Evolutionary conservation across 148 eudicot species (phyloP), one percentile per base, ranked within the genome.

Genomic region (Nepenthes mirabilis): DNA sequence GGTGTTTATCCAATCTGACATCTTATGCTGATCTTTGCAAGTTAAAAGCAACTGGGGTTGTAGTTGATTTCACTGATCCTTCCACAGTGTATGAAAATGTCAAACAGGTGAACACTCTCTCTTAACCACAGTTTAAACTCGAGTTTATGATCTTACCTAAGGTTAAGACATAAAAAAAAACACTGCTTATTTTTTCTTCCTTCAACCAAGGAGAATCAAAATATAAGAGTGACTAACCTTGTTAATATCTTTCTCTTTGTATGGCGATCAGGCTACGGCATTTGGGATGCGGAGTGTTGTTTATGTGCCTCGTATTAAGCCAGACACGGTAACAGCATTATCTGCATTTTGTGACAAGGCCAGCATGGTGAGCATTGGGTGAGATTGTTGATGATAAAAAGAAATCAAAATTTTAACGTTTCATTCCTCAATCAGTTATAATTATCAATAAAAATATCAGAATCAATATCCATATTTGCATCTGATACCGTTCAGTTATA

Each of bases 311-410:
- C 77, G 80, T 14, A 78, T 91, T 52, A 77, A 79, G 55, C 70
- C 64, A 9, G 96, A 91, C 3, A 91, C 94, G 5, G 83, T 88
- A 34, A 64, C 85, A 52, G 95, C 88, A 56, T 74, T 88, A 71
- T 85, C 94, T 51, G 81, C 76, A 60, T 88, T 91, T 63, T 88
- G 98, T 62, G 96, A 91, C 55, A 91, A 91, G 74, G 98, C 98
- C 74, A 91, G 90, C 88, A 87, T 70, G 97, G 95, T 87, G 87
- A 87, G 95, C 78, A 64, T 71, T 67, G 79, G 87, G 73, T 82
- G 86, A 86, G 81, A 73, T 55, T 58, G 43, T 56, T 52, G n/a
- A 52, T n/a, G 14, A 50, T 2, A 50, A 50, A 50, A 50, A 50
- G 3, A 11, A 5, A 11, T 6, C 1, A 50, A 50, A 50, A 52